A percentile compares a stretch with the other conserved stretches of the same genome.
Conservation (phyloP, 208 protist species). For the Leishmania amazonensis region DNA sequence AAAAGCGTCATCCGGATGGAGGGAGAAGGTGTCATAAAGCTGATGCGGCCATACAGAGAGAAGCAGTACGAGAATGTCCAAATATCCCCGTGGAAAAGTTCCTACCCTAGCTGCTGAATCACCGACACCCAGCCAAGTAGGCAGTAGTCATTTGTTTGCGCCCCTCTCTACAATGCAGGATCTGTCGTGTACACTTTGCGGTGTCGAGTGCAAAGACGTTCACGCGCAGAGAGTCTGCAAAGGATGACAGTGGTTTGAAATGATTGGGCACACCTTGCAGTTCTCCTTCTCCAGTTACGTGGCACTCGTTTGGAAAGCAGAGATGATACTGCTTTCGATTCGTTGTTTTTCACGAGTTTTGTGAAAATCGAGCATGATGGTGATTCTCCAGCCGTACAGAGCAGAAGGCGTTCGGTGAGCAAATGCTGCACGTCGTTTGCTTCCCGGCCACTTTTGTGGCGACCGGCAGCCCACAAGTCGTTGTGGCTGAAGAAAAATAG, state of each 20-base stretch:
- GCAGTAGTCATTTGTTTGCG: neutral
- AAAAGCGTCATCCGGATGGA: neutral
- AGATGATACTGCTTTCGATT: neutral
- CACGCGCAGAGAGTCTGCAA: neutral
- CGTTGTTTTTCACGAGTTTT: neutral
- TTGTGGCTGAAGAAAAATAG: neutral
- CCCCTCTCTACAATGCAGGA: neutral
- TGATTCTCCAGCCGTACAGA: neutral
- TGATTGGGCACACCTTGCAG: neutral
- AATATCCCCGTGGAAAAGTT: neutral
- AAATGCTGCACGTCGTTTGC: neutral
- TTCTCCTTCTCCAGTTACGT: fast-evolving
- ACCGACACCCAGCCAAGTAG: neutral
- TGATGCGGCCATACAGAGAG: neutral
- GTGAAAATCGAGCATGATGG: neutral
- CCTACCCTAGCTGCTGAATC: neutral
- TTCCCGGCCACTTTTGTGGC: neutral
- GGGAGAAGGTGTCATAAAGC: neutral
- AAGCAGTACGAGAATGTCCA: neutral
- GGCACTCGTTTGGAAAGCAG: neutral
- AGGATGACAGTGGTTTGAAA: neutral
- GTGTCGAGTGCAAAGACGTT: neutral
- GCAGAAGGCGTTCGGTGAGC: neutral
- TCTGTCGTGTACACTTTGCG: neutral
- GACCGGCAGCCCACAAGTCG: neutral